These are phyloP conservation scores for Dothistroma septosporum DNA, from an alignment of 2,329 filamentous ascomycete genomes.

Conservation along the genomic window DNA sequence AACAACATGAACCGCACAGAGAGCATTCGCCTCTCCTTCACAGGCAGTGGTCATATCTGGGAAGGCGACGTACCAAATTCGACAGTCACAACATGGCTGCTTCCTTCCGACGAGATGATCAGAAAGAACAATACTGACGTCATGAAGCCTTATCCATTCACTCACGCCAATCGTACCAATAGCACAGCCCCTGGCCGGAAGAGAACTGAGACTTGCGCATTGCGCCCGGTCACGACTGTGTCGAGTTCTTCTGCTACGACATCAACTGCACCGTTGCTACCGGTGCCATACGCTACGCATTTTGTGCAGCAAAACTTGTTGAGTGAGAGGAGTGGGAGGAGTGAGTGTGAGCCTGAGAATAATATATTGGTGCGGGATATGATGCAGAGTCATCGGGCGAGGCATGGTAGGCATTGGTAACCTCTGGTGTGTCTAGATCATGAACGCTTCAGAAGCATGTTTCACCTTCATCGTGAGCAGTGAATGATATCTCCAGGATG, in stretches of 20 bases:
- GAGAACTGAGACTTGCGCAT: conserved; percentile 1
- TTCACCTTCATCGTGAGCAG: not conserved
- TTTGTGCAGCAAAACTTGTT: conserved; percentile 9
- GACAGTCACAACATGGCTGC: conserved; percentile 21
- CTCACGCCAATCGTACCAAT: not conserved
- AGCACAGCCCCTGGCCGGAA: not conserved
- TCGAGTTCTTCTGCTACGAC: not conserved
- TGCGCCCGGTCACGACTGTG: not conserved
- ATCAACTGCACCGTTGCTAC: not conserved
- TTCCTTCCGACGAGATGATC: conserved; percentile 14
- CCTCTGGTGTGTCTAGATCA: not conserved
- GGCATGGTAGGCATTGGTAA: not conserved
- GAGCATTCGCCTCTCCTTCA: conserved; percentile 22
- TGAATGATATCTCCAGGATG: not conserved
- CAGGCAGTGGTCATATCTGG: conserved; percentile 19
- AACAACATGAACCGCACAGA: conserved; percentile 24
- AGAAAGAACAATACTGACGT: not conserved
- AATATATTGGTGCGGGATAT: not conserved
- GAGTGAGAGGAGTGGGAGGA: not conserved
- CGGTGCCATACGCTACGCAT: conserved; percentile 11
- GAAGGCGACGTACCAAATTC: conserved; percentile 19
- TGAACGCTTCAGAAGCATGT: not conserved
- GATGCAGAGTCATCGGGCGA: not conserved
- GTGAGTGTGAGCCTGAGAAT: not conserved
- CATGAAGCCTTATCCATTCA: not conserved